These are phyloP conservation scores for Rhodomyrtus tomentosa DNA, from an alignment of 345 rosid species.

Conservation along the genomic window DNA sequence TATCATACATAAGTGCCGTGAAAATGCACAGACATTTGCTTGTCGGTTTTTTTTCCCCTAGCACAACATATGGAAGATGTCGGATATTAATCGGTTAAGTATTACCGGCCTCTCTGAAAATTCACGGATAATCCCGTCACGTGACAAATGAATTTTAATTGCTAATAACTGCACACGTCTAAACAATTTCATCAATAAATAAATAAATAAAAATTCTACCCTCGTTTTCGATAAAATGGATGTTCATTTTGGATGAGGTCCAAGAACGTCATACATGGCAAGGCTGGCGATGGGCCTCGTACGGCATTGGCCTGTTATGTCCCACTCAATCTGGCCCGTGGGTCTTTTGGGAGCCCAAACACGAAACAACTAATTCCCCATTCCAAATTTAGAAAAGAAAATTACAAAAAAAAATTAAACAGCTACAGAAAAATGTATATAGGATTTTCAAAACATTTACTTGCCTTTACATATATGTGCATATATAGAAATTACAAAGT, in stretches of 20 bases:
- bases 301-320: background rate
- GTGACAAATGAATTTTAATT: too few relatives aligned
- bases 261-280: too few relatives aligned
- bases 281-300: background rate
- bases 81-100: background rate
- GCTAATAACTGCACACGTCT: background rate
- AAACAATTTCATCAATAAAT: background rate
- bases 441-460: background rate
- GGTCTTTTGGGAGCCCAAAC: background rate
- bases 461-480: background rate
- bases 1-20: too few relatives aligned
- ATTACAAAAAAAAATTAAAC: background rate
- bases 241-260: too few relatives aligned
- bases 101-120: fast-evolving
- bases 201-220: background rate
- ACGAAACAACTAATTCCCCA: background rate
- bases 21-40: background rate
- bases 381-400: background rate
- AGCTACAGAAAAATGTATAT: background rate
- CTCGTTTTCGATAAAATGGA: background rate
- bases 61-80: background rate
- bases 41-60: background rate
- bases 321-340: background rate
- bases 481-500: background rate
- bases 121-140: too few relatives aligned